phyloP scores from a whole-genome alignment of 2,329 filamentous ascomycete species.

The Rhinocladiella similis region DNA sequence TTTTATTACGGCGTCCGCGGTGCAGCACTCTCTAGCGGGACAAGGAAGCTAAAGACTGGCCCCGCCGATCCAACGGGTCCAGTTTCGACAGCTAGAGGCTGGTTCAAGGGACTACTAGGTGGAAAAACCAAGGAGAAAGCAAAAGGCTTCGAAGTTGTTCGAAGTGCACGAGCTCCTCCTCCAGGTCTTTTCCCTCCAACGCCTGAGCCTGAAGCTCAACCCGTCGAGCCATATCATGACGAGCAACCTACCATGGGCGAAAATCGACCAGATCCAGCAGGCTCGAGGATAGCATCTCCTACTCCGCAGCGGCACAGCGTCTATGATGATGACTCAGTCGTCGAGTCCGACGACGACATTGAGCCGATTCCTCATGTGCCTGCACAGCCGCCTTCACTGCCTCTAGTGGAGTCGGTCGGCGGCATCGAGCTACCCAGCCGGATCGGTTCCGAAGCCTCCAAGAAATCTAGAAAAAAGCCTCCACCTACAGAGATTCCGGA shows the following conservation, averaged over 20 bases:
- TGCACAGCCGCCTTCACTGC: slow-evolving; percentile 57
- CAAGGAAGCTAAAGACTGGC: slow-evolving; percentile 85
- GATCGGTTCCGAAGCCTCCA: slow-evolving; percentile 54
- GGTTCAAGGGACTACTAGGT: slow-evolving; percentile 77
- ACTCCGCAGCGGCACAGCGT: slow-evolving; percentile 8
- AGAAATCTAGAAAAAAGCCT: slow-evolving; percentile 23
- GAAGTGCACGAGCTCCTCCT: slow-evolving; percentile 82
- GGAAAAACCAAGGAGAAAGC: slow-evolving; percentile 91
- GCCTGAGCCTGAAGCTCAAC: slow-evolving; percentile 50
- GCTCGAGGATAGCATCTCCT: slow-evolving; percentile 10
- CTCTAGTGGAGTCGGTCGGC: slow-evolving; percentile 59
- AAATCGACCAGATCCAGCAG: slow-evolving; percentile 10
- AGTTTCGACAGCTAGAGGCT: slow-evolving; percentile 83
- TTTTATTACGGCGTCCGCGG: slow-evolving; percentile 95
- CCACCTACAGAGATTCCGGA: slow-evolving; percentile 28
- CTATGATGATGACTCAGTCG: slow-evolving; percentile 14
- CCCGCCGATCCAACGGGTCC: slow-evolving; percentile 92
- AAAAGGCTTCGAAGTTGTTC: slow-evolving; percentile 95
- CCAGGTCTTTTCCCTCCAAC: slow-evolving; percentile 58
- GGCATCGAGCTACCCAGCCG: slow-evolving; percentile 66
- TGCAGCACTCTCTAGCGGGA: slow-evolving; percentile 79
- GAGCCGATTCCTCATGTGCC: slow-evolving; percentile 35
- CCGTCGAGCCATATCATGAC: slow-evolving; percentile 63
- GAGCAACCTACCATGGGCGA: slow-evolving; percentile 42
- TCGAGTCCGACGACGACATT: slow-evolving; percentile 21